phyloP scores from a whole-genome alignment of 1,139 yeast genomes.

The Schwanniomyces etchellsii region DNA sequence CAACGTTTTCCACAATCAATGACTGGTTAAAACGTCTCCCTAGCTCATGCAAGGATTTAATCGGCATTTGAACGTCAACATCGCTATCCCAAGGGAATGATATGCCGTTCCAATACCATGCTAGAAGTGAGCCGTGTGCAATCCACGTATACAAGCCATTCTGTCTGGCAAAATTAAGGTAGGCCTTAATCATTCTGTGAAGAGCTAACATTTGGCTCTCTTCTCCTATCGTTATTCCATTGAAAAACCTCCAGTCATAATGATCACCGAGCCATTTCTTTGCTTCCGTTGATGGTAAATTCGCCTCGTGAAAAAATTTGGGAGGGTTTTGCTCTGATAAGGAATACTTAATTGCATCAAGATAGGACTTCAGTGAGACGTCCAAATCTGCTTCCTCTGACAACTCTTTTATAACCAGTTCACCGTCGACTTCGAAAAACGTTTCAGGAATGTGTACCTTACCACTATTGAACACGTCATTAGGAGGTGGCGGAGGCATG shows the following conservation, averaged over 20 bases:
- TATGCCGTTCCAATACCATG: constrained; percentile 37
- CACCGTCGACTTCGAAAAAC: constrained; percentile 13
- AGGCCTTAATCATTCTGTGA: constrained; percentile 25
- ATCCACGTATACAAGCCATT: constrained; percentile 34
- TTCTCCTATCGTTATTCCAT: constrained; percentile 35
- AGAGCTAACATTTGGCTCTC: constrained; percentile 21
- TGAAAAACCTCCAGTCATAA: constrained; percentile 40
- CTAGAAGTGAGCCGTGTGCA: constrained; percentile 38
- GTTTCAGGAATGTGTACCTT: constrained; percentile 10
- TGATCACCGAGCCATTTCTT: constrained; percentile 34
- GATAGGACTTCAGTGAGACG: constrained; percentile 13
- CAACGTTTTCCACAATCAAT: constrained; percentile 23
- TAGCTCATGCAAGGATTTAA: constrained; percentile 22
- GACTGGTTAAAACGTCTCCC: constrained; percentile 32
- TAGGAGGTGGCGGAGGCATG: constrained; percentile 8
- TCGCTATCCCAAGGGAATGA: constrained; percentile 36
- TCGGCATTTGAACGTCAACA: constrained; percentile 34
- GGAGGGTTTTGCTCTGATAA: constrained; percentile 15
- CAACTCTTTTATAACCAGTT: constrained; percentile 6
- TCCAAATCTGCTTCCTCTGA: constrained; percentile 5
- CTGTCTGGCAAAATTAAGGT: constrained; percentile 23
- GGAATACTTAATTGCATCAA: constrained; percentile 22
- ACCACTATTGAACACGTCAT: constrained; percentile 6
- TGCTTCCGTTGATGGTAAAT: constrained; percentile 13
- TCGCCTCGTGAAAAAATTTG: constrained; percentile 29